Percentiles rank a stretch among this genome's conserved stretches.
phyloP scores from a whole-genome alignment of 257 asterid genomes.

The Primulina huaijiensis region DNA sequence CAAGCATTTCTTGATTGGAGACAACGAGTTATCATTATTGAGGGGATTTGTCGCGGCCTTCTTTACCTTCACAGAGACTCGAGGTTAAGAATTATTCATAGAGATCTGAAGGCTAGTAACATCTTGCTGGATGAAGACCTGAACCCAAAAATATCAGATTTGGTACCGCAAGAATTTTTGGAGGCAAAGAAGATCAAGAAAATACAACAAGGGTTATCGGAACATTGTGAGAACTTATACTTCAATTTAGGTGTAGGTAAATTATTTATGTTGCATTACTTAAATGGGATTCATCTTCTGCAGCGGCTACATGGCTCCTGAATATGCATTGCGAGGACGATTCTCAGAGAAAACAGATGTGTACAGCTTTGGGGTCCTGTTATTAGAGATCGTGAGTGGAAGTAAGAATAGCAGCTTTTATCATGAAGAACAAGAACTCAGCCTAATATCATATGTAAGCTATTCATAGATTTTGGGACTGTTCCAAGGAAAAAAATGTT shows the following conservation, averaged over 20 bases:
- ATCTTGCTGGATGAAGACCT: conserved; percentile 27
- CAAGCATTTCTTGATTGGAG: conserved; percentile 10
- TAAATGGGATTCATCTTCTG: background rate
- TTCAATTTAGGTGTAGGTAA: too few relatives aligned
- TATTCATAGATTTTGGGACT: too few relatives aligned
- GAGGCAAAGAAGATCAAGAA: conserved; percentile 31
- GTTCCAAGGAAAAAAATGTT: too few relatives aligned
- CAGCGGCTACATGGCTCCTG: conserved; percentile 31
- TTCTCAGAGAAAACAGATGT: conserved; percentile 33
- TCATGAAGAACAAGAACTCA: conserved; percentile 13
- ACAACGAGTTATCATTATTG: conserved; percentile 26
- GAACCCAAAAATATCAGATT: conserved; percentile 38
- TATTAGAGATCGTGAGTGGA: conserved; percentile 30
- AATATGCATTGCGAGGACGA: conserved; percentile 23
- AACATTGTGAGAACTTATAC: conserved; percentile 30
- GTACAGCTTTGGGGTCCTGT: conserved; percentile 31
- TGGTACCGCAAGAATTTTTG: conserved; percentile 39
- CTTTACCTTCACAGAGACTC: conserved; percentile 43
- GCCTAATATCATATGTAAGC: conserved; percentile 29
- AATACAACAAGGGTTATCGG: conserved; percentile 30
- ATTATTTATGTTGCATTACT: background rate
- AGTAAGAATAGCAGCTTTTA: conserved; percentile 27
- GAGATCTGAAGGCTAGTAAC: conserved; percentile 37
- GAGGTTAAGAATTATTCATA: conserved; percentile 33
- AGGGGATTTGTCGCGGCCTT: conserved; percentile 40